Evolutionary conservation across 164 flowering plant species (phyloP).

Genomic region (Santalum album): DNA sequence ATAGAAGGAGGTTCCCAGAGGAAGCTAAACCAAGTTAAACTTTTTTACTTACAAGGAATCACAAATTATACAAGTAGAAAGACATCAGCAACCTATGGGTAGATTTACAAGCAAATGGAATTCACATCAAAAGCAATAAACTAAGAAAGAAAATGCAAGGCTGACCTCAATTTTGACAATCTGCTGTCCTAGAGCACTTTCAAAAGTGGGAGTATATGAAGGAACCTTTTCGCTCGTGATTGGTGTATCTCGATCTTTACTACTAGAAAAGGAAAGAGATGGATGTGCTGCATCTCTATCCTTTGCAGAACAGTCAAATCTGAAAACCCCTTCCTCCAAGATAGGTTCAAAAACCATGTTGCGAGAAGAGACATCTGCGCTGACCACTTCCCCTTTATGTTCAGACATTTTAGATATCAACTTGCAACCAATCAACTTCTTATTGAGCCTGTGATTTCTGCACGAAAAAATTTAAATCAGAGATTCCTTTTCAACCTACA

Average conservation of each 20-base stretch:
- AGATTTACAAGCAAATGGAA: no score
- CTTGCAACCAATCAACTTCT: slow-evolving; percentile 13
- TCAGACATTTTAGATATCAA: slow-evolving; percentile 40
- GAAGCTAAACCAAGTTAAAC: slow-evolving; percentile 43
- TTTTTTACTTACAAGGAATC: no score
- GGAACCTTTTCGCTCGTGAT: slow-evolving; percentile 37
- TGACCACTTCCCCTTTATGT: slow-evolving; percentile 16
- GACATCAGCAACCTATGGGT: no score
- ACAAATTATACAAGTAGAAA: no score
- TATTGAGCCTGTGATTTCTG: slow-evolving; percentile 27
- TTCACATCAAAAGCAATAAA: no score
- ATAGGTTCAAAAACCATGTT: slow-evolving; percentile 71
- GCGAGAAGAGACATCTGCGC: slow-evolving; percentile 31
- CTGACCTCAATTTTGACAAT: slow-evolving; percentile 64
- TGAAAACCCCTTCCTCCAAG: slow-evolving; percentile 78
- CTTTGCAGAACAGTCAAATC: slow-evolving; percentile 75
- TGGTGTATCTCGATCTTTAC: slow-evolving; percentile 56
- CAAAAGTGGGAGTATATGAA: slow-evolving; percentile 52
- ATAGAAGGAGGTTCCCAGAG: slow-evolving; percentile 70
- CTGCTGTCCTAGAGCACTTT: slow-evolving; percentile 48
- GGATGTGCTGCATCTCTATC: slow-evolving; percentile 68
- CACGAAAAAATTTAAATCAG: slow-evolving; percentile 16
- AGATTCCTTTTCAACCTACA: no score
- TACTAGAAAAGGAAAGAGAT: slow-evolving; percentile 58
- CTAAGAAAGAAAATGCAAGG: background rate